Conservation (phyloP, 352 stramenopile genomes). For the Pythium folliculosum region DNA sequence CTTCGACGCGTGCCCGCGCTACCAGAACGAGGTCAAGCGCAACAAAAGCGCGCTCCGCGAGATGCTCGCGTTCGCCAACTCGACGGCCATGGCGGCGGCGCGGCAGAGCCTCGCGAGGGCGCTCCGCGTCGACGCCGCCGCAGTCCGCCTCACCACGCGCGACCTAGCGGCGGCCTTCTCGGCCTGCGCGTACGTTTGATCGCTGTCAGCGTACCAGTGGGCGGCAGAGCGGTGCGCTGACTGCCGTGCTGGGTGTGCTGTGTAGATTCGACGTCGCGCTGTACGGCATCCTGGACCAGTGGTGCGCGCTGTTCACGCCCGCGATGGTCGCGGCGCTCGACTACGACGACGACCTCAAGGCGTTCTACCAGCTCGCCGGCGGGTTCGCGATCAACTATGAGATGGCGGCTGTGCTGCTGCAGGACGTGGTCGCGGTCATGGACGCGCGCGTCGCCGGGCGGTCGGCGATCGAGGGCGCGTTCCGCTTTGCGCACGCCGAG, state of each 20-base stretch:
- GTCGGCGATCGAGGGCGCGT: slow-evolving; percentile 40
- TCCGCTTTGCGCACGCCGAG: slow-evolving; percentile 76
- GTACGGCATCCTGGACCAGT: slow-evolving; percentile 49
- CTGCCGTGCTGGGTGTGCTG: neutral
- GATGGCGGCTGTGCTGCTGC: slow-evolving; percentile 64
- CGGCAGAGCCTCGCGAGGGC: slow-evolving; percentile 31
- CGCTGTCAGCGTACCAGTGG: no score
- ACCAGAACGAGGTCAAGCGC: slow-evolving; percentile 53
- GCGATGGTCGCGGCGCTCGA: slow-evolving; percentile 51
- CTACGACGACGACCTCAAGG: slow-evolving; percentile 67
- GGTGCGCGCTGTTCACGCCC: slow-evolving; percentile 59
- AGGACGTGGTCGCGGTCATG: slow-evolving; percentile 56
- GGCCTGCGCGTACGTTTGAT: slow-evolving; percentile 55
- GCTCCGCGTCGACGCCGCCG: slow-evolving; percentile 35
- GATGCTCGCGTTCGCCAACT: slow-evolving; percentile 39
- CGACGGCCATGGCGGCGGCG: slow-evolving; percentile 36
- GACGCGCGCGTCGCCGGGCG: slow-evolving; percentile 41
- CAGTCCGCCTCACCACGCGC: slow-evolving; percentile 26
- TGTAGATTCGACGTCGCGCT: slow-evolving; percentile 66
- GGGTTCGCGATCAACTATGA: slow-evolving; percentile 76
- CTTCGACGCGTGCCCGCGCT: slow-evolving; percentile 66
- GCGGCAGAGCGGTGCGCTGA: neutral
- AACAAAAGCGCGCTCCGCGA: slow-evolving; percentile 51
- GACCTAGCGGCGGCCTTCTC: slow-evolving; percentile 59
- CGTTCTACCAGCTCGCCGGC: slow-evolving; percentile 62